phyloP scores from a whole-genome alignment of 306 rosid genomes.

The Sphenostylis stenocarpa region DNA sequence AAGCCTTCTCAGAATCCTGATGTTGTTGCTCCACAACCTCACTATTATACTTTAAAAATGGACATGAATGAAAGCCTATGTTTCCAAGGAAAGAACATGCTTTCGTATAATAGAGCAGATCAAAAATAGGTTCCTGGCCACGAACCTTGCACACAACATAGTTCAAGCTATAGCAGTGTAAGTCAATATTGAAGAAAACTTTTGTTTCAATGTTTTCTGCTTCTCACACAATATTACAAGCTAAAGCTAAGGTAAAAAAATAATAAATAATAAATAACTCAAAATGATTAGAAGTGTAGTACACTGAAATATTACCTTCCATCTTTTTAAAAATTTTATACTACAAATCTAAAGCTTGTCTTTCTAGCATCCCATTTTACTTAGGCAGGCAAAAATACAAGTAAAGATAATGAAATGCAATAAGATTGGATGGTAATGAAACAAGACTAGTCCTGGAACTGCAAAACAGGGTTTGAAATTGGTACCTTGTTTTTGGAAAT shows the following conservation, averaged over 20 bases:
- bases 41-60: slow-evolving; percentile 33
- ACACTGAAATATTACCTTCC: neutral
- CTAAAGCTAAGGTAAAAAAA: neutral
- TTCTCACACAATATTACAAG: neutral
- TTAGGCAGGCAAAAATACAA: neutral
- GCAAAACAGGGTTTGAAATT: neutral
- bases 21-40: slow-evolving; percentile 40
- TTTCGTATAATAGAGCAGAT: neutral
- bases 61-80: slow-evolving; percentile 53
- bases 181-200: slow-evolving; percentile 30
- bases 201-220: neutral
- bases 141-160: slow-evolving; percentile 55
- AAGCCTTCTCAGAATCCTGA: slow-evolving; percentile 34
- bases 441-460: neutral
- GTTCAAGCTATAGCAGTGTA: slow-evolving; percentile 51
- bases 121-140: slow-evolving; percentile 36
- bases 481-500: slow-evolving; percentile 38
- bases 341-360: neutral
- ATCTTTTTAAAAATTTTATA: neutral
- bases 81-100: slow-evolving; percentile 30
- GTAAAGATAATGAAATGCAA: neutral
- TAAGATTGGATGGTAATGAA: neutral
- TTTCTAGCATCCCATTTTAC: neutral
- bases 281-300: neutral
- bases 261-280: too few species aligned